Conservation (phyloP, 164 flowering plant genomes). For the Sedum album region DNA sequence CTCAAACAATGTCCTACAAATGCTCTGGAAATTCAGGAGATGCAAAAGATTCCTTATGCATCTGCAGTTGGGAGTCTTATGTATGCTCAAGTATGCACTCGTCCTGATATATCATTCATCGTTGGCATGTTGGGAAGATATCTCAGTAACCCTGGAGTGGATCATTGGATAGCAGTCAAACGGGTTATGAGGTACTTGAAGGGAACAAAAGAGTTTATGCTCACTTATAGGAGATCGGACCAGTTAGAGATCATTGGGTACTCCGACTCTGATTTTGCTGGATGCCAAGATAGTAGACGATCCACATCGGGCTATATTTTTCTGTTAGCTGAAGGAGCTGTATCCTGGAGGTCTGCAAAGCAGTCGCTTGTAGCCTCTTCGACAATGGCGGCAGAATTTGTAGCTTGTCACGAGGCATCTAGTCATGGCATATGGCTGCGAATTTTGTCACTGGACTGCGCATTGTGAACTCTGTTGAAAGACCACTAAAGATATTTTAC, state of each 20-base stretch:
- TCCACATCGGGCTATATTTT: conserved; percentile 4
- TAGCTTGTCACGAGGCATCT: neutral
- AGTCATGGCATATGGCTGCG: conserved; percentile 8
- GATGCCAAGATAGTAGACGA: neutral
- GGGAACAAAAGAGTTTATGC: too few relatives aligned
- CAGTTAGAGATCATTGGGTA: neutral
- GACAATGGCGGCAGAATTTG: neutral
- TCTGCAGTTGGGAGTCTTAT: neutral
- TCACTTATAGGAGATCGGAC: neutral
- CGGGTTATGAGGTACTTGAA: neutral
- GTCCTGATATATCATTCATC: neutral
- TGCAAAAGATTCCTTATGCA: neutral
- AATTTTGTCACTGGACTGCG: conserved; percentile 11
- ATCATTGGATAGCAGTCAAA: conserved; percentile 2
- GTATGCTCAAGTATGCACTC: conserved; percentile 9
- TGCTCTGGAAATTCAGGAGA: neutral
- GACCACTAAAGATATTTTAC: conserved; percentile 13
- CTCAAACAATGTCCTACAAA: neutral
- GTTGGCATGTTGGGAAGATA: neutral
- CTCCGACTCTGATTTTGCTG: conserved; percentile 1
- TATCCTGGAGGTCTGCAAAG: neutral
- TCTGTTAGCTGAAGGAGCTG: neutral
- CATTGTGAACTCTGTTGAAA: conserved; percentile 11
- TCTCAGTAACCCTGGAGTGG: neutral
- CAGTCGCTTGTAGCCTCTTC: conserved; percentile 3